Base-by-base conservation (phyloP, 2,329 filamentous ascomycete genomes). In the Aspergillus tamarii region DNA sequence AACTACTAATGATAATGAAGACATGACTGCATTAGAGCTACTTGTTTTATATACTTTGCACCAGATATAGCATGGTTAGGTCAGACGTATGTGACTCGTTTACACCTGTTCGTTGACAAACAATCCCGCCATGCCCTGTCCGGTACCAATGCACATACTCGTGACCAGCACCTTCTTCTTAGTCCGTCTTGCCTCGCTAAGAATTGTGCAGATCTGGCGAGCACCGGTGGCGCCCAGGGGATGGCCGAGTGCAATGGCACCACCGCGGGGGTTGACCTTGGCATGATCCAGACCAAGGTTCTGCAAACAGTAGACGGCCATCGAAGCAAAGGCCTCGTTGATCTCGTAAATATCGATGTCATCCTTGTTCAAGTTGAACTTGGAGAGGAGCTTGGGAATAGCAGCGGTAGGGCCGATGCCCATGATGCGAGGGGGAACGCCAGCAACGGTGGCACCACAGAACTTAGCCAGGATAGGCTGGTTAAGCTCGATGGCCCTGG, bases 281-380 rank as follows among this genome's bases (percentile, higher is more conserved):
- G 87, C 88, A 59, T 87, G 81, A 67, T 89, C 85, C 78, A 88
- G 60, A 74, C 87, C 73, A 11, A 84, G 73, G 79, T 94, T 87
- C 73, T 93, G 85, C 61, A 91, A 82, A 81, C 93, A 97, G 86
- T 97, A 98, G 34, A 97, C 94, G 1, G 93, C 94, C 95, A 98
- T 98, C 59, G 91, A 95, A 26, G 94, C 94, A 74, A 99, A 99
- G 1, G 95, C 95, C 85, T 99, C 95, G 83, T 99, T 99, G 76
- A 99, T 82, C 85, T 98, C 95, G 71, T 94, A 85, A 41, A 98
- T 86, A 75, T 99, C 95, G 66, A 95, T 87, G 72, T 98, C 95
- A 64, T 90, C 87, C 60, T 96, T 83, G 28, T 85, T 87, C 65
- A 99, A 81, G 80, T 90, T 88, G 85, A 90, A 89, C 82, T 95